A percentile compares a stretch with the other conserved stretches of the same genome.
phyloP scores from a whole-genome alignment of 1,139 yeast species.

The Debaryomyces psychrophilus region DNA sequence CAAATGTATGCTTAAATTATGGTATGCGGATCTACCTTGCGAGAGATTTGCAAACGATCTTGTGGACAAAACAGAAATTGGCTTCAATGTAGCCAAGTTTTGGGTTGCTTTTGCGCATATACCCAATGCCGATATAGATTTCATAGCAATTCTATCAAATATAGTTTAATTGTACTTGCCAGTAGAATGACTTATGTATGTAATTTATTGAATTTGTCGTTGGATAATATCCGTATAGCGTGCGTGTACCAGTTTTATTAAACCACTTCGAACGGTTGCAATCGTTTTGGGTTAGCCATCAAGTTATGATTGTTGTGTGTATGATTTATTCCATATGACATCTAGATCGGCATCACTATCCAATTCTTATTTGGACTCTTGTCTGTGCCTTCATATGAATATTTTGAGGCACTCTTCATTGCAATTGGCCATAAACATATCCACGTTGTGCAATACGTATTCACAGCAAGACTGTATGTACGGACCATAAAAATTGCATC shows the following conservation, averaged over 20 bases:
- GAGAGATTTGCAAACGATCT: background rate
- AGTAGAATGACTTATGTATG: background rate
- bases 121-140: constrained; percentile 3
- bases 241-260: background rate
- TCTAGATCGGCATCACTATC: no score
- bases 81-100: background rate
- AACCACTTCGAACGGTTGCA: background rate
- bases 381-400: no score
- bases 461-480: no score
- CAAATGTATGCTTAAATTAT: background rate
- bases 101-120: constrained; percentile 1
- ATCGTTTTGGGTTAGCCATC: background rate
- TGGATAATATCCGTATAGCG: background rate
- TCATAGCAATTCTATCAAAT: background rate
- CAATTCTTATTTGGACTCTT: no score
- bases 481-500: no score
- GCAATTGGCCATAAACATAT: no score
- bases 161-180: background rate
- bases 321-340: no score
- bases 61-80: constrained; percentile 3
- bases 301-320: background rate
- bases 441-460: no score
- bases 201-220: constrained; percentile 4
- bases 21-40: background rate
- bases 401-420: no score